Evolutionary conservation across 1,284 basidiomycete species (phyloP).

Genomic region (Mycena citricolor): DNA sequence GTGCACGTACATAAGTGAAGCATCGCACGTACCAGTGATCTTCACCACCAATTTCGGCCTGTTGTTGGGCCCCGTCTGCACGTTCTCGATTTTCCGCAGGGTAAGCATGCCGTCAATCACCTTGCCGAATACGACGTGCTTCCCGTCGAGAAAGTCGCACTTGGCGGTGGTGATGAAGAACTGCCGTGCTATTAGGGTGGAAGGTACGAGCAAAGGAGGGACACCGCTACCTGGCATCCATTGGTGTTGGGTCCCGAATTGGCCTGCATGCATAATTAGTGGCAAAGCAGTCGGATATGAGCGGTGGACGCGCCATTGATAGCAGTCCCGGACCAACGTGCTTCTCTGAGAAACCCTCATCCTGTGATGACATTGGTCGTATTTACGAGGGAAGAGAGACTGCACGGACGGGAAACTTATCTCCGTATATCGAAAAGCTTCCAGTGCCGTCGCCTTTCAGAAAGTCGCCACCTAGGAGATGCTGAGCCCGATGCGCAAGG

Average conservation of each 20-base stretch:
- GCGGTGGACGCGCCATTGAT: constrained; percentile 66
- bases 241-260: constrained; percentile 93
- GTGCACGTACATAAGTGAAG: background rate
- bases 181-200: constrained; percentile 38
- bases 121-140: constrained; percentile 92
- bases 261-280: constrained; percentile 50
- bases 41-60: constrained; percentile 83
- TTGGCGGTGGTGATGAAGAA: constrained; percentile 97
- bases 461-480: constrained; percentile 75
- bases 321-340: constrained; percentile 83
- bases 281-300: constrained; percentile 3
- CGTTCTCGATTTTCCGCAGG: constrained; percentile 92
- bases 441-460: constrained; percentile 92
- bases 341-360: constrained; percentile 93
- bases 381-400: background rate
- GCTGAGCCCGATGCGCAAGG: background rate
- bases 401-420: constrained; percentile 76
- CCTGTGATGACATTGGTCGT: constrained; percentile 43
- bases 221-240: constrained; percentile 71
- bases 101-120: constrained; percentile 89
- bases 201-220: background rate
- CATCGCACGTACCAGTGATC: constrained; percentile 64
- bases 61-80: constrained; percentile 86
- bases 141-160: constrained; percentile 92
- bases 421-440: constrained; percentile 92